These are phyloP conservation scores for Pyronema omphalodes DNA, from an alignment of 495 filamentous ascomycete species.

Conservation along the genomic window DNA sequence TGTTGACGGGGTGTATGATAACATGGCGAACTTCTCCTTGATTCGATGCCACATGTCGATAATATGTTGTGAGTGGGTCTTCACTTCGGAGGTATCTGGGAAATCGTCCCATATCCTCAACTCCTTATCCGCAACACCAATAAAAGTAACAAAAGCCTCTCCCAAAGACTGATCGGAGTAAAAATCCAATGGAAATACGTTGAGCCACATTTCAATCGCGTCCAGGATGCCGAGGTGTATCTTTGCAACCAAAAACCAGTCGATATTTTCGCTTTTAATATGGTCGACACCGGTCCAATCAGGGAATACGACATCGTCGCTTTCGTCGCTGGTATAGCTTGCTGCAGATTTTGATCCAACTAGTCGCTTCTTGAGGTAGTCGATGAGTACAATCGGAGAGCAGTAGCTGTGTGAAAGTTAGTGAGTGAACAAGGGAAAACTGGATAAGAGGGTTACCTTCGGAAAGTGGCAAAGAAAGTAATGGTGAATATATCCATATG, in stretches of 20 bases:
- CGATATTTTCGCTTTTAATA: slow-evolving; percentile 19
- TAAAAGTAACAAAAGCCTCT: slow-evolving; percentile 23
- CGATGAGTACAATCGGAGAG: slow-evolving; percentile 24
- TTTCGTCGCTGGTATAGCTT: slow-evolving; percentile 20
- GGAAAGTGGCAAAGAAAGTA: slow-evolving; percentile 26
- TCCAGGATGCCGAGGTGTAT: slow-evolving; percentile 25
- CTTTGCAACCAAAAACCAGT: slow-evolving; percentile 24
- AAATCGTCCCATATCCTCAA: slow-evolving; percentile 17
- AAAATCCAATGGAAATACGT: slow-evolving; percentile 25
- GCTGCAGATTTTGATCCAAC: slow-evolving; percentile 25
- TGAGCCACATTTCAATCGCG: slow-evolving; percentile 24
- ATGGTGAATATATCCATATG: slow-evolving; percentile 26
- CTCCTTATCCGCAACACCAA: slow-evolving; percentile 21
- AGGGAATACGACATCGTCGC: slow-evolving; percentile 25
- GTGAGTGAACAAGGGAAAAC: not conserved
- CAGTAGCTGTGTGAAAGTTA: slow-evolving; percentile 19
- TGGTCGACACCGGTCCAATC: slow-evolving; percentile 25
- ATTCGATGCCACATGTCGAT: slow-evolving; percentile 21
- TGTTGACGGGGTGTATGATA: slow-evolving; percentile 19
- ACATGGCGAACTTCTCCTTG: slow-evolving; percentile 19
- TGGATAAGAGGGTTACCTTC: slow-evolving; percentile 16
- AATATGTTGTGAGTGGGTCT: slow-evolving; percentile 20
- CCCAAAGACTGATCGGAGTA: slow-evolving; percentile 22
- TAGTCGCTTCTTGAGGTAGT: slow-evolving; percentile 25
- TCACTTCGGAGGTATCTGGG: slow-evolving; percentile 14